Conservation (phyloP, 2,329 filamentous ascomycete species). For the Diaporthe sp. region DNA sequence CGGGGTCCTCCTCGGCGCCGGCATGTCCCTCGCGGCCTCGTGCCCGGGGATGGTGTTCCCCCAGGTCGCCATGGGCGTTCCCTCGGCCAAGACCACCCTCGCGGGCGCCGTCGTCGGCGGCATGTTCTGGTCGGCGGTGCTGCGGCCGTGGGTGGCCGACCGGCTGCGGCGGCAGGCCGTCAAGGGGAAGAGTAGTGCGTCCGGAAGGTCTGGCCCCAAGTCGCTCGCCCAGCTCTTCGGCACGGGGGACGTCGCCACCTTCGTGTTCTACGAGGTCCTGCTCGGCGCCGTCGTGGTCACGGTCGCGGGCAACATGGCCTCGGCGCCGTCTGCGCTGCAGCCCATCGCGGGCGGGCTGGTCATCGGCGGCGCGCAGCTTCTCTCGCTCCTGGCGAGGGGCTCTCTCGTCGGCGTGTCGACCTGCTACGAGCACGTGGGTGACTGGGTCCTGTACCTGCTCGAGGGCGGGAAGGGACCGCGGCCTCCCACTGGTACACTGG, state of each 20-base stretch:
- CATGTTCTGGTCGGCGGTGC: constrained; percentile 61
- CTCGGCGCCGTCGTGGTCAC: constrained; percentile 56
- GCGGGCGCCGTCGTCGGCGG: constrained; percentile 69
- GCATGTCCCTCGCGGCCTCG: constrained; percentile 75
- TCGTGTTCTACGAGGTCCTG: constrained; percentile 58
- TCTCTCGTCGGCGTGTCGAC: constrained; percentile 71
- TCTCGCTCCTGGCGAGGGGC: constrained; percentile 65
- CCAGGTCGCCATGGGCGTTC: constrained; percentile 68
- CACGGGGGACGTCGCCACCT: constrained; percentile 50
- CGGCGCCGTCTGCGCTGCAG: constrained; percentile 52
- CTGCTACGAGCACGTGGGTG: constrained; percentile 72
- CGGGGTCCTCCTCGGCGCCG: constrained; percentile 71
- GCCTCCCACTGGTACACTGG: constrained; percentile 55
- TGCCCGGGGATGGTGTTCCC: constrained; percentile 75
- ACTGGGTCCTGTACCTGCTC: constrained; percentile 61
- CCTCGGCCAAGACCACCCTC: constrained; percentile 64
- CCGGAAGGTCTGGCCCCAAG: background rate
- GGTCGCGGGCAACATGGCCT: constrained; percentile 52
- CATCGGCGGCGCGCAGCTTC: constrained; percentile 69
- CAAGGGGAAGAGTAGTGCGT: background rate
- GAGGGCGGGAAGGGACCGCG: constrained; percentile 45
- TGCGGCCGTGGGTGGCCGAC: constrained; percentile 52
- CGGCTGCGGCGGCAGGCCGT: constrained; percentile 2
- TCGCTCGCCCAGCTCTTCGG: constrained; percentile 55
- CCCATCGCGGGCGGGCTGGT: constrained; percentile 68